Evolutionary conservation across 2,329 filamentous ascomycete species (phyloP).

Genomic region (Sporothrix sp.): DNA sequence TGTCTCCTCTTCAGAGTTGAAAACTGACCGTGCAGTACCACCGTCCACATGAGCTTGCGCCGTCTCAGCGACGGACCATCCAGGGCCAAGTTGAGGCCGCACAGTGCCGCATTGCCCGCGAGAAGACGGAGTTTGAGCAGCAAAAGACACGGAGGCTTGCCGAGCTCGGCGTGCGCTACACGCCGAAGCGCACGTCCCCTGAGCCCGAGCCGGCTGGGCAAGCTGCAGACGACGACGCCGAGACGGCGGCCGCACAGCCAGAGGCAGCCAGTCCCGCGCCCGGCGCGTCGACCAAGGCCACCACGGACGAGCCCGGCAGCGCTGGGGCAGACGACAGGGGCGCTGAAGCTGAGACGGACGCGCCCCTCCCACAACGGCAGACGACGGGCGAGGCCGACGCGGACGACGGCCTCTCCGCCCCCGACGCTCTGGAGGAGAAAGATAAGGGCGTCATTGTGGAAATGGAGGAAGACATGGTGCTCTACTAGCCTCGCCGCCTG

Average conservation of each 20-base stretch:
- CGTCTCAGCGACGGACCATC: slow-evolving; percentile 60
- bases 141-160: slow-evolving; percentile 35
- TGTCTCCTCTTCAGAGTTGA: neutral
- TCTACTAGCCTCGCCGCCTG: slow-evolving; percentile 52
- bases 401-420: too few relatives aligned
- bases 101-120: slow-evolving; percentile 52
- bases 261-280: neutral
- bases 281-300: too few relatives aligned
- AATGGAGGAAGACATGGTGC: slow-evolving; percentile 82
- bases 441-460: slow-evolving; percentile 75
- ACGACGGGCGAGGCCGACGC: too few relatives aligned
- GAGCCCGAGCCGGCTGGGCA: neutral
- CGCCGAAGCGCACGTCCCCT: too few relatives aligned
- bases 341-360: slow-evolving; percentile 18
- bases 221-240: neutral
- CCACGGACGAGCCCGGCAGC: too few relatives aligned
- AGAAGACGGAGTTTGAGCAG: slow-evolving; percentile 54
- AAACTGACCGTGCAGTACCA: slow-evolving; percentile 54
- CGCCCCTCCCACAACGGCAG: slow-evolving; percentile 16
- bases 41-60: slow-evolving; percentile 67
- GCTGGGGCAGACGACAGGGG: too few relatives aligned
- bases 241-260: neutral
- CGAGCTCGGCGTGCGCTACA: slow-evolving; percentile 24
- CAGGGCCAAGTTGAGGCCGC: slow-evolving; percentile 58
- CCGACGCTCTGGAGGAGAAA: slow-evolving; percentile 50